These are phyloP conservation scores for Cajanus cajan DNA, from an alignment of 306 rosid species.

Conservation along the genomic window DNA sequence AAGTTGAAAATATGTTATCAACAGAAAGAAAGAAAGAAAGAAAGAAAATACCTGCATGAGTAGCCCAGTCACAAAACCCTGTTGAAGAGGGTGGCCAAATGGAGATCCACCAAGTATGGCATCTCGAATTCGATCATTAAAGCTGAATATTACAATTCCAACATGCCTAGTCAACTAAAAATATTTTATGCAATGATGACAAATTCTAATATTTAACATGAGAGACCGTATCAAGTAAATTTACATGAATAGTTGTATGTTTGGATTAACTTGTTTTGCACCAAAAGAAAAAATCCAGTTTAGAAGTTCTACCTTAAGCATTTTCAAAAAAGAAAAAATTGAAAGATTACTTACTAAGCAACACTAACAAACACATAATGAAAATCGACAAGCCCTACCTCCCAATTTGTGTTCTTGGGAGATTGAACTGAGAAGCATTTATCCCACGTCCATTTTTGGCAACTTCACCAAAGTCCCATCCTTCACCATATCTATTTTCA, in stretches of 20 bases:
- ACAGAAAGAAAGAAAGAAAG: not conserved
- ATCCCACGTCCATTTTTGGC: conserved; percentile 88
- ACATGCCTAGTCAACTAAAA: conserved; percentile 21
- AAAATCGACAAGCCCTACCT: conserved; percentile 54
- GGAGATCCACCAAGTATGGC: conserved; percentile 97
- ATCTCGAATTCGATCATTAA: conserved; percentile 94
- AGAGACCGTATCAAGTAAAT: conserved; percentile 15
- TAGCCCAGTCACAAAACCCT: conserved; percentile 92
- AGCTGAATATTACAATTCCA: conserved; percentile 49
- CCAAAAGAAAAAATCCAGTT: not conserved
- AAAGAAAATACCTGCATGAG: conserved; percentile 58
- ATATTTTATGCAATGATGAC: not conserved
- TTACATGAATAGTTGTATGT: not conserved
- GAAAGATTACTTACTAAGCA: conserved; percentile 11
- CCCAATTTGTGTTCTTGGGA: conserved; percentile 82
- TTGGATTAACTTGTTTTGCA: not conserved
- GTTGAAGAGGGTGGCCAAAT: conserved; percentile 95
- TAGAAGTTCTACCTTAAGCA: not conserved
- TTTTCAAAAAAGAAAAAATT: not conserved
- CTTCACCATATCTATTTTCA: conserved; percentile 84
- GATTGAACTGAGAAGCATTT: conserved; percentile 90
- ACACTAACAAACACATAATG: not conserved
- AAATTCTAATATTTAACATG: not conserved
- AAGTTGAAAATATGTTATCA: not conserved
- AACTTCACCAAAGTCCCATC: conserved; percentile 99